phyloP scores from a whole-genome alignment of 139 green algal species.

The Pleodorina starrii region DNA sequence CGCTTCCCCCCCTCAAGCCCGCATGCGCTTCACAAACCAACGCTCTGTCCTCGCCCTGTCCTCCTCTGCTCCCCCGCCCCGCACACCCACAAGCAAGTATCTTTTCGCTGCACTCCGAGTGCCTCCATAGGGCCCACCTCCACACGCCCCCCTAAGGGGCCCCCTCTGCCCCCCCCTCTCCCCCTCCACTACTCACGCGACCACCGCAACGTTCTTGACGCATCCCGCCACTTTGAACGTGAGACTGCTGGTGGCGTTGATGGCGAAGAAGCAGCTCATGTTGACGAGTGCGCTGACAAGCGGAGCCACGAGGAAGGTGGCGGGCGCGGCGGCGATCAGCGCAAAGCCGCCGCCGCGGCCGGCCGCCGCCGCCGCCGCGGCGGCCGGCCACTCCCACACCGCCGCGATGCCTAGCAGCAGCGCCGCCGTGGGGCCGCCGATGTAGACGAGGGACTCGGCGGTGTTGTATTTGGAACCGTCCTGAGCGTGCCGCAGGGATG shows the following conservation, averaged over 20 bases:
- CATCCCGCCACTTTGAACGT: slow-evolving; percentile 84
- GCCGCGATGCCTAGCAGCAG: slow-evolving; percentile 62
- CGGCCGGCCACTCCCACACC: slow-evolving; percentile 51
- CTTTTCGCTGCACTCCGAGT: too few relatives aligned
- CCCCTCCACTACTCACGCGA: slow-evolving; percentile 61
- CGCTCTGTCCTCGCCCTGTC: too few relatives aligned
- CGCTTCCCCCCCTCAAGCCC: too few relatives aligned
- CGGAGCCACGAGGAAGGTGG: slow-evolving; percentile 43
- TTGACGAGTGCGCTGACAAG: slow-evolving; percentile 69
- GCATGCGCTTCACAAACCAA: too few relatives aligned
- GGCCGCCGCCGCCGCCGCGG: background rate
- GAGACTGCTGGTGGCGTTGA: slow-evolving; percentile 74
- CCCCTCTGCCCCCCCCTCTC: too few relatives aligned
- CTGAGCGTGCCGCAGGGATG: too few relatives aligned
- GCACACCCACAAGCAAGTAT: too few relatives aligned
- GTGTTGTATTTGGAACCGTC: slow-evolving; percentile 55
- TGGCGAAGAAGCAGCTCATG: slow-evolving; percentile 74
- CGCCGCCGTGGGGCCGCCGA: slow-evolving; percentile 62
- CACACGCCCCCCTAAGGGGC: too few relatives aligned
- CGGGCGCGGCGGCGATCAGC: slow-evolving; percentile 46
- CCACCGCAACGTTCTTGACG: slow-evolving; percentile 78
- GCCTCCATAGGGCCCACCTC: too few relatives aligned
- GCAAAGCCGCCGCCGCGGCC: background rate
- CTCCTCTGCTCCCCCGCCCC: too few relatives aligned
- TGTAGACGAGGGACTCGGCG: slow-evolving; percentile 74